Evolutionary conservation across 73 alveolate genomes (phyloP).

Genomic region (Blepharisma stoltei): DNA sequence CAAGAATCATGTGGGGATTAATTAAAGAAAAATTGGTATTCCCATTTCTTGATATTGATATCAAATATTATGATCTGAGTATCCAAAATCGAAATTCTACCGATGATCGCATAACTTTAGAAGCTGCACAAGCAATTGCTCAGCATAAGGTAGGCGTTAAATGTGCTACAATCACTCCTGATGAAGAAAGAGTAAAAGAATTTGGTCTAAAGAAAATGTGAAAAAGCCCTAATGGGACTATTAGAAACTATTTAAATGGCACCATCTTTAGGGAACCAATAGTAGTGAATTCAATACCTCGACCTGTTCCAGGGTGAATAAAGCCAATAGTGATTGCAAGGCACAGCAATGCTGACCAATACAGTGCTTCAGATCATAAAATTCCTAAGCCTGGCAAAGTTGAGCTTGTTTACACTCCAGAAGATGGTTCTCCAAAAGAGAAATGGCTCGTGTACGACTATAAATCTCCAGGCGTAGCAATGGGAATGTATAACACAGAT

Average conservation of each 20-base stretch:
- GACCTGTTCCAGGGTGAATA: constrained; percentile 83
- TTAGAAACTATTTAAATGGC: constrained; percentile 76
- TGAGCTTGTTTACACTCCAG: constrained; percentile 60
- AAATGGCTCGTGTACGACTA: constrained; percentile 56
- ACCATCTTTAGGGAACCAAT: constrained; percentile 89
- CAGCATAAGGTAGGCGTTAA: constrained; percentile 81
- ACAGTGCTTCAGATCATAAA: constrained; percentile 69
- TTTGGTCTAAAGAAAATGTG: constrained; percentile 58
- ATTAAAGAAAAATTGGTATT: constrained; percentile 65
- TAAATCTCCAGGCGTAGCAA: constrained; percentile 51
- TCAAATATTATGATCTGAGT: constrained; percentile 80
- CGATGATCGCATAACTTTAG: constrained; percentile 78
- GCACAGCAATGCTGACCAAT: constrained; percentile 83
- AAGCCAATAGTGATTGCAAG: constrained; percentile 84
- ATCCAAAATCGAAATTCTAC: constrained; percentile 79
- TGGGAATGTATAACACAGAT: constrained; percentile 86
- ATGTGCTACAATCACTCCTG: constrained; percentile 92
- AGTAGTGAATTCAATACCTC: constrained; percentile 68
- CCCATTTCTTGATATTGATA: constrained; percentile 75
- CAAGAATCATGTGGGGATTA: constrained; percentile 67
- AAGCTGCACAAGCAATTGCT: constrained; percentile 78
- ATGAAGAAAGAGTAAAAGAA: constrained; percentile 72
- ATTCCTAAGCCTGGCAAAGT: constrained; percentile 61
- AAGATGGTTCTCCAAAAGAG: constrained; percentile 61
- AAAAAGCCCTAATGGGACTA: constrained; percentile 86